Evolutionary conservation across 495 filamentous ascomycete genomes (phyloP).

Genomic region (Podospora pseudocomata): DNA sequence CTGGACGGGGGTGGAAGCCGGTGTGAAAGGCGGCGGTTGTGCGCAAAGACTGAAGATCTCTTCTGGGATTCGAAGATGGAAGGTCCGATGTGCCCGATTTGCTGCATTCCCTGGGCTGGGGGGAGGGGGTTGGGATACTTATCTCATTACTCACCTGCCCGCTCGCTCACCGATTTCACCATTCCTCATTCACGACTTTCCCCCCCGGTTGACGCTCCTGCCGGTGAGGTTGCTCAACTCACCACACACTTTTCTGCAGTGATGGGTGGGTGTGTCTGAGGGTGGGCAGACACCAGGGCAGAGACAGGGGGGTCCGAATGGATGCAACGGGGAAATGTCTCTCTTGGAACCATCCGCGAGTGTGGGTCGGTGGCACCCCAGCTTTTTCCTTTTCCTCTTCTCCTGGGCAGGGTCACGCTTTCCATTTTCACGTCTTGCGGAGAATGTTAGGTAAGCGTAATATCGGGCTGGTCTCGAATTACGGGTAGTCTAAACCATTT

Average conservation of each 20-base stretch:
- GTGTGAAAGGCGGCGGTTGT: neutral
- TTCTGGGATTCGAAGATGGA: neutral
- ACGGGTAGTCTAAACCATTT: neutral
- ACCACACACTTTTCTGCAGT: neutral
- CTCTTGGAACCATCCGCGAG: slow-evolving; percentile 3
- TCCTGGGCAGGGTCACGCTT: neutral
- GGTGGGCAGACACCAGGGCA: neutral
- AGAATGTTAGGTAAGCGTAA: neutral
- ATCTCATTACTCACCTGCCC: neutral
- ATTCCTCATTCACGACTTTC: too few relatives aligned
- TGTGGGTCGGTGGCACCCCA: slow-evolving; percentile 1
- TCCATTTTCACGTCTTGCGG: neutral
- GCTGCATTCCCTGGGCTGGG: too few relatives aligned
- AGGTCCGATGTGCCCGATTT: neutral
- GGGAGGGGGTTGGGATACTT: neutral
- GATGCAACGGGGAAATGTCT: slow-evolving; percentile 7
- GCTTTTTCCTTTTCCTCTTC: neutral
- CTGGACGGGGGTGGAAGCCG: neutral
- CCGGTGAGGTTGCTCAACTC: neutral
- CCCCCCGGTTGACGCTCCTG: too few relatives aligned
- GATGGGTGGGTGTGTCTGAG: neutral
- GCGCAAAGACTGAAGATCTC: neutral
- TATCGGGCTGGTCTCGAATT: neutral
- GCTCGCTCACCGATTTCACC: neutral
- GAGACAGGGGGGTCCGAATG: neutral